phyloP scores from a whole-genome alignment of 805 yeast genomes.

The Candida insectorum region DNA sequence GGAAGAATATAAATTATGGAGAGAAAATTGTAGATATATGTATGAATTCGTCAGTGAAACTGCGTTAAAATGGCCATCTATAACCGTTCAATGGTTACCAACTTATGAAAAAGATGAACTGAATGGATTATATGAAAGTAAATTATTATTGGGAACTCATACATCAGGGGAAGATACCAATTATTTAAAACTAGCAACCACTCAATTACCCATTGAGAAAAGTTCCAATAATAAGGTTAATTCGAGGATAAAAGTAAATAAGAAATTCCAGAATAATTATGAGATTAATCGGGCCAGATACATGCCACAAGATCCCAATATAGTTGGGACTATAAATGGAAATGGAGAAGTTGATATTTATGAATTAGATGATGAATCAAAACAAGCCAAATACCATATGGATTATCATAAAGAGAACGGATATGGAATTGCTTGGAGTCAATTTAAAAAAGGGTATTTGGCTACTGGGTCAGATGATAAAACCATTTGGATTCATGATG shows the following conservation, averaged over 20 bases:
- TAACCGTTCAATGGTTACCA: conserved; percentile 78
- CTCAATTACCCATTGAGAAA: conserved; percentile 46
- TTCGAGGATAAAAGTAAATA: conserved; percentile 57
- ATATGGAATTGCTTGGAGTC: conserved; percentile 71
- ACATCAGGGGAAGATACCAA: conserved; percentile 68
- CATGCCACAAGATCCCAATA: conserved; percentile 56
- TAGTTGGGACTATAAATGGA: conserved; percentile 68
- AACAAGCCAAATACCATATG: conserved; percentile 18
- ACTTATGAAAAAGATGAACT: conserved; percentile 18
- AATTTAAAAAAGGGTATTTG: conserved; percentile 43
- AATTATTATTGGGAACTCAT: conserved; percentile 66
- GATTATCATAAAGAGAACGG: conserved; percentile 60
- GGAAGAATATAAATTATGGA: conserved; percentile 76
- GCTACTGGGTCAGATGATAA: conserved; percentile 67
- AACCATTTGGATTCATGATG: conserved; percentile 61
- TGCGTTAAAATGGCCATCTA: conserved; percentile 77
- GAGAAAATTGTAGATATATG: conserved; percentile 77
- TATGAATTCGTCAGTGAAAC: conserved; percentile 81
- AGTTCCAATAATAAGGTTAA: conserved; percentile 32
- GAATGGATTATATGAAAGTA: conserved; percentile 40
- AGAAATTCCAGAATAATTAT: conserved; percentile 56
- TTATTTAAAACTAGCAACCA: conserved; percentile 61
- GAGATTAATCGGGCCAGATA: conserved; percentile 74
- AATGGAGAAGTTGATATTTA: conserved; percentile 59
- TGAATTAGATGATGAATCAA: conserved; percentile 27